Conservation (phyloP, 345 rosid genomes). For the Boechera retrofracta region DNA sequence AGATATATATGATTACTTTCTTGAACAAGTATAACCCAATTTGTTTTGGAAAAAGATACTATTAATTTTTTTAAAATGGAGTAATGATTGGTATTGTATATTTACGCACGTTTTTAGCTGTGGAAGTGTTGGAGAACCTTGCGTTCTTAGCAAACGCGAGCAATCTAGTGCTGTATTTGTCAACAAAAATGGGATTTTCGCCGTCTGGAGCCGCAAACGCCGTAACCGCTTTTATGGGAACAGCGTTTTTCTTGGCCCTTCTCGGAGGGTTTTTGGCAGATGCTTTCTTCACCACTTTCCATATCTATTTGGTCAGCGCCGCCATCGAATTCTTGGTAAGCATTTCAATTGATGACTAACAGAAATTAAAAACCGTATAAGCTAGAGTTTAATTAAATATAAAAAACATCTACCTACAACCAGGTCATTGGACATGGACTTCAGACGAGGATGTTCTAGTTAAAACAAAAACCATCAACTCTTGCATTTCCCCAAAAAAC, state of each 20-base stretch:
- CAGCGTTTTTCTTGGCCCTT: constrained; percentile 82
- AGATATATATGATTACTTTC: too few relatives aligned
- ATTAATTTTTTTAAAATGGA: too few relatives aligned
- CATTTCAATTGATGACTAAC: neutral
- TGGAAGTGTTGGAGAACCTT: constrained; percentile 86
- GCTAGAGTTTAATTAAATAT: too few relatives aligned
- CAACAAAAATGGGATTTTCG: constrained; percentile 77
- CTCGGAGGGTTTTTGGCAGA: constrained; percentile 91
- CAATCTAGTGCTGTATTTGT: constrained; percentile 82
- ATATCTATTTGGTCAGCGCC: constrained; percentile 71
- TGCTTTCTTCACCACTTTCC: constrained; percentile 70
- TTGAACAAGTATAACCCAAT: too few relatives aligned
- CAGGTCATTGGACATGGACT: too few relatives aligned
- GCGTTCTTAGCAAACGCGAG: constrained; percentile 93
- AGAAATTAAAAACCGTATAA: too few relatives aligned
- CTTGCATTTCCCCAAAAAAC: too few relatives aligned
- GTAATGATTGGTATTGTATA: neutral
- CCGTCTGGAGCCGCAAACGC: constrained; percentile 79
- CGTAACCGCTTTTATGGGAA: constrained; percentile 92
- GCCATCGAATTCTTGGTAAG: constrained; percentile 73
- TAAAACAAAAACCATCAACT: too few relatives aligned
- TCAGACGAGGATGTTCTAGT: too few relatives aligned
- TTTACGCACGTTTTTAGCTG: constrained; percentile 49
- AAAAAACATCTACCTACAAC: too few relatives aligned
- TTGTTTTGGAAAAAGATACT: too few relatives aligned